Base-by-base conservation (phyloP, 2,329 filamentous ascomycete genomes). In the Fusarium sp. region DNA sequence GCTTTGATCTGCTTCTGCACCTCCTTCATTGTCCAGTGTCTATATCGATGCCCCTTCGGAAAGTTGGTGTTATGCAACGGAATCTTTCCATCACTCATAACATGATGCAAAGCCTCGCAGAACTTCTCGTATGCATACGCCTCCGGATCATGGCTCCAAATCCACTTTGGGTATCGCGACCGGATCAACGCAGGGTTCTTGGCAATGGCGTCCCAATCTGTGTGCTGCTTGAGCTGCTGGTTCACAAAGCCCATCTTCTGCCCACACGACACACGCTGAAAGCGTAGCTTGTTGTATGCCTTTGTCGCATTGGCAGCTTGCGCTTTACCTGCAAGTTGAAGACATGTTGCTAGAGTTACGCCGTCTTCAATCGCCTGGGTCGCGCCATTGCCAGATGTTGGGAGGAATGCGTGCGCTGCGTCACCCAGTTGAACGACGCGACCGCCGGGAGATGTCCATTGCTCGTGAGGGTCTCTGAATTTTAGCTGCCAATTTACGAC, bases 401-500 rank as follows among this genome's bases (percentile, higher is more conserved):
- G 65, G 0, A 68, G 54, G 10, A 68, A 68, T 3, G 65, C 65
- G 16, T 68, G 65, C 0, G 65, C 65, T 10, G 65, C 65, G 10
- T 68, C 65, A 1, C 65, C 65, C 4, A 68, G 60, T 15, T 68
- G 65, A 1, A 68, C 65, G 1, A 68, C 65, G 2, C 46, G 65
- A 4, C 65, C 65, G 2, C 65, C 65, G 1, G 65, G 65, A 0
- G 65, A 69, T 16, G 65, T 68, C 65, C 65, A 68, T 33, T 68
- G 65, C 4, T 68, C 65, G 31, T 68, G 65, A 3, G 65, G 65
- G 4, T 68, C 65, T 36, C 65, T 50, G 37, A 68, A 68, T 10
- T 68, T 68, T 33, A 68, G 65, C 6, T 68, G 65, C 65, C 65
- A 68, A 34, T 68, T 68, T 3, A 69, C 65, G 0, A 68, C 65